Conservation (phyloP, 164 flowering plant genomes). For the Buxus sempervirens region DNA sequence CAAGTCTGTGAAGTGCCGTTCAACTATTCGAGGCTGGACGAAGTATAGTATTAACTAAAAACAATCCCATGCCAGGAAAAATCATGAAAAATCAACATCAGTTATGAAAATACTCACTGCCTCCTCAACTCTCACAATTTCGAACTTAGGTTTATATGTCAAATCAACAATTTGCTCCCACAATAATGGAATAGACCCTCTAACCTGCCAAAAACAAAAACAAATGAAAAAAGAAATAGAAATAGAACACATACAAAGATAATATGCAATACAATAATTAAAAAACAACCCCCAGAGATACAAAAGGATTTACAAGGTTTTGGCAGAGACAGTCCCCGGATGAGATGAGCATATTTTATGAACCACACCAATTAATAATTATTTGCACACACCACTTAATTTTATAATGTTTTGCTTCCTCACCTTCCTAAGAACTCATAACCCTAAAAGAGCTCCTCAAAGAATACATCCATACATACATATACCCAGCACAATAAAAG, state of each 20-base stretch:
- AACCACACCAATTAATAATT: no score
- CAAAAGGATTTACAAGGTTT: no score
- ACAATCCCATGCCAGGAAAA: slow-evolving; percentile 1
- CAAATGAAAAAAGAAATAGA: not conserved
- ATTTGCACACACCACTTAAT: no score
- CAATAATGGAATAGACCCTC: slow-evolving; percentile 90
- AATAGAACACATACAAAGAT: not conserved
- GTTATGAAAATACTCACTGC: slow-evolving; percentile 57
- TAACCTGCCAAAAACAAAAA: slow-evolving; percentile 50
- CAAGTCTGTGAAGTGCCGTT: slow-evolving; percentile 86
- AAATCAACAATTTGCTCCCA: slow-evolving; percentile 99
- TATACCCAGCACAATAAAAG: no score
- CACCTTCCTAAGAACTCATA: no score
- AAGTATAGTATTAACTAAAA: slow-evolving; percentile 5
- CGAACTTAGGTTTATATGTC: slow-evolving; percentile 92
- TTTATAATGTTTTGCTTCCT: no score
- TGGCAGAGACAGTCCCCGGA: no score
- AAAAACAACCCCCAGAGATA: no score
- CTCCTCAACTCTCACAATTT: slow-evolving; percentile 78
- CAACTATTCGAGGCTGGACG: slow-evolving; percentile 80
- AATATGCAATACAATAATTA: no score
- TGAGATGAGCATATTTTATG: no score
- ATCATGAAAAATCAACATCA: not conserved
- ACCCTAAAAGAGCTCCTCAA: no score
- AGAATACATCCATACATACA: no score